Percentiles rank a stretch among this genome's conserved stretches.
These are phyloP conservation scores for Phylloporus sp. DNA, from an alignment of 768 basidiomycete genomes.

Conservation along the genomic window DNA sequence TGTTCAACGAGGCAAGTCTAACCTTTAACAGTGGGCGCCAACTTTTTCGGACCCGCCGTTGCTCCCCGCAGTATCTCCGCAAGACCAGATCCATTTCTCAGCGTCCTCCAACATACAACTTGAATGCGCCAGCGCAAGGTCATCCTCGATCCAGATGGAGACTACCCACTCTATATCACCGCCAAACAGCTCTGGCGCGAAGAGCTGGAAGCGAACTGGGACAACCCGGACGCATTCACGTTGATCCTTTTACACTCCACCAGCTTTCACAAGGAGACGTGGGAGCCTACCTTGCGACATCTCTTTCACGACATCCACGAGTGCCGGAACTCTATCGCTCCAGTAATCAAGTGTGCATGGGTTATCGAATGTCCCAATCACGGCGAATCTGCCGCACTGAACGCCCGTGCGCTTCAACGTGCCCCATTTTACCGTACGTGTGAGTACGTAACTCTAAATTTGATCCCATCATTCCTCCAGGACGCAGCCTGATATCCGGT, in stretches of 20 bases:
- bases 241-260: constrained; percentile 64
- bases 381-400: constrained; percentile 54
- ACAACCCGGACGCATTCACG: constrained; percentile 45
- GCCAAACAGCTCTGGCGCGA: constrained; percentile 55
- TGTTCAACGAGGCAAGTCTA: too few species aligned
- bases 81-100: too few species aligned
- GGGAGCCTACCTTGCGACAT: constrained; percentile 54
- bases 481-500: not conserved
- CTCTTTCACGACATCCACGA: constrained; percentile 36
- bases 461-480: not conserved
- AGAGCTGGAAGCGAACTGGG: constrained; percentile 32
- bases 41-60: too few species aligned
- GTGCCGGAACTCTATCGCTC: not conserved
- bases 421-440: constrained; percentile 44
- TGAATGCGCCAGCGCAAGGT: constrained; percentile 25
- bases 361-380: constrained; percentile 71
- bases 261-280: constrained; percentile 71
- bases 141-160: constrained; percentile 35
- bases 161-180: constrained; percentile 46
- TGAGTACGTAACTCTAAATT: constrained; percentile 24
- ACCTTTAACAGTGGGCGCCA: too few species aligned
- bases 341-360: constrained; percentile 44
- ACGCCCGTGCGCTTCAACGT: constrained; percentile 41
- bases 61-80: not conserved
- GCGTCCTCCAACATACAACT: not conserved